These are phyloP conservation scores for Colletotrichum limetticola DNA, from an alignment of 2,329 filamentous ascomycete genomes.

Conservation along the genomic window DNA sequence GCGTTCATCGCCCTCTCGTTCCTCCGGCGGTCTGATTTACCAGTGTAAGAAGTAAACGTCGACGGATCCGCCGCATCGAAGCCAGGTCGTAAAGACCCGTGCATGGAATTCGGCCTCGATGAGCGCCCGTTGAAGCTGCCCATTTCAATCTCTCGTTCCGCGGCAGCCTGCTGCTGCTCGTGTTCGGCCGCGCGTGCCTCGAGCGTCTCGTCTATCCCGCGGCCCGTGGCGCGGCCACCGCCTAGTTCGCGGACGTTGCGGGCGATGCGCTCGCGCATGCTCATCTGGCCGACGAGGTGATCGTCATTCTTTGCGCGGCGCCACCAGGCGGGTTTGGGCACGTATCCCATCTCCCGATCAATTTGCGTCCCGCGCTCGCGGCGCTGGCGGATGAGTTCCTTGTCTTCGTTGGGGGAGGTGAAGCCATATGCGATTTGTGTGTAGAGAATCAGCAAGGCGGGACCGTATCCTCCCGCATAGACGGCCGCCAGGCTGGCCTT, in stretches of 20 bases:
- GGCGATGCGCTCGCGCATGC: slow-evolving; percentile 63
- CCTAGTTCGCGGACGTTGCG: slow-evolving; percentile 67
- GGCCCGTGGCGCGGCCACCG: slow-evolving; percentile 56
- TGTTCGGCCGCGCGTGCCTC: slow-evolving; percentile 47
- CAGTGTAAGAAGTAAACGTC: slow-evolving; percentile 47
- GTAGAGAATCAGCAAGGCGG: slow-evolving; percentile 66
- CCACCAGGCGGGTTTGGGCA: slow-evolving; percentile 76
- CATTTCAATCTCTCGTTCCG: slow-evolving; percentile 53
- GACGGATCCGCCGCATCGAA: slow-evolving; percentile 36
- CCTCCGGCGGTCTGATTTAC: slow-evolving; percentile 57
- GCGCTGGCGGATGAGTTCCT: slow-evolving; percentile 72
- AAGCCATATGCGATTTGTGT: slow-evolving; percentile 67
- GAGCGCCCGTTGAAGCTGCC: slow-evolving; percentile 40
- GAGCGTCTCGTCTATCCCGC: slow-evolving; percentile 52
- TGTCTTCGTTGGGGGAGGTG: slow-evolving; percentile 76
- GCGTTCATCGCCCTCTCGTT: slow-evolving; percentile 55
- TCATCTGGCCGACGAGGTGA: slow-evolving; percentile 46
- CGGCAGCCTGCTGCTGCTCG: slow-evolving; percentile 34
- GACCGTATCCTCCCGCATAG: slow-evolving; percentile 72
- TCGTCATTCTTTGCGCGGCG: slow-evolving; percentile 60
- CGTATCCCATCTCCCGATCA: slow-evolving; percentile 71
- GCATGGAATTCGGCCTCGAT: slow-evolving; percentile 23
- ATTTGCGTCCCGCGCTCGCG: slow-evolving; percentile 63
- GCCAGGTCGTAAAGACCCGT: slow-evolving; percentile 37
- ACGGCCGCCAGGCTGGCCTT: slow-evolving; percentile 64